Conservation (phyloP, 495 filamentous ascomycete species). For the Neurospora tetraspora region DNA sequence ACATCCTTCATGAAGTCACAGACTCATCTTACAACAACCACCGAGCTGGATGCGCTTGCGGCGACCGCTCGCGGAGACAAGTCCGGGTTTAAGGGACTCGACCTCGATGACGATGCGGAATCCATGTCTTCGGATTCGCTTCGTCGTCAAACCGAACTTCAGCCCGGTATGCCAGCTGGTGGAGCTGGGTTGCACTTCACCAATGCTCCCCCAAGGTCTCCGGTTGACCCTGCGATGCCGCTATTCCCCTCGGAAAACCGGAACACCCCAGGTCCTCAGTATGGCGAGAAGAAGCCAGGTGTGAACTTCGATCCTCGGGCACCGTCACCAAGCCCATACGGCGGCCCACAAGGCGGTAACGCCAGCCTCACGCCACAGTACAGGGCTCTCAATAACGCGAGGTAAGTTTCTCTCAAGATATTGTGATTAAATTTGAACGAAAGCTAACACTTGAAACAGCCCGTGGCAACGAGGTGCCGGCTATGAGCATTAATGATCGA, state of each 20-base stretch:
- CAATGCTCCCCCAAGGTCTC: conserved; percentile 41
- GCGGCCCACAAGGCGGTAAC: conserved; percentile 1
- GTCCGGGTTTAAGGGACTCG: conserved; percentile 50
- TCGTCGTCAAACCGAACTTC: conserved; percentile 14
- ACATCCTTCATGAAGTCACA: conserved; percentile 98
- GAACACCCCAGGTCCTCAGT: conserved; percentile 7
- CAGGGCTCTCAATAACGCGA: conserved; percentile 28
- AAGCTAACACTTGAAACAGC: conserved; percentile 24
- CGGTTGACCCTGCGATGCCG: conserved; percentile 53
- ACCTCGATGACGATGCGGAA: conserved; percentile 72
- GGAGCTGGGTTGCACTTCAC: conserved; percentile 9
- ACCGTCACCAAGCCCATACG: conserved; percentile 11
- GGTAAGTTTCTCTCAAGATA: conserved; percentile 27
- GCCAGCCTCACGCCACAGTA: conserved; percentile 6
- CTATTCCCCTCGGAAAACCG: conserved; percentile 40
- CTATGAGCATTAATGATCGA: conserved; percentile 31
- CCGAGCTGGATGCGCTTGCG: conserved; percentile 88
- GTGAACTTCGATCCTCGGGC: conserved; percentile 7
- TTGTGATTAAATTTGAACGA: neutral
- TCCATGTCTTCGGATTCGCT: conserved; percentile 45
- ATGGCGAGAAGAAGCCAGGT: conserved; percentile 2
- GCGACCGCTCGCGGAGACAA: conserved; percentile 92
- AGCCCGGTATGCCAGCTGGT: neutral
- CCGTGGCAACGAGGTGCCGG: conserved; percentile 48
- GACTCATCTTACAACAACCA: conserved; percentile 67